These are phyloP conservation scores for Naegleria fowleri DNA, from an alignment of 208 protist species.

Conservation along the genomic window DNA sequence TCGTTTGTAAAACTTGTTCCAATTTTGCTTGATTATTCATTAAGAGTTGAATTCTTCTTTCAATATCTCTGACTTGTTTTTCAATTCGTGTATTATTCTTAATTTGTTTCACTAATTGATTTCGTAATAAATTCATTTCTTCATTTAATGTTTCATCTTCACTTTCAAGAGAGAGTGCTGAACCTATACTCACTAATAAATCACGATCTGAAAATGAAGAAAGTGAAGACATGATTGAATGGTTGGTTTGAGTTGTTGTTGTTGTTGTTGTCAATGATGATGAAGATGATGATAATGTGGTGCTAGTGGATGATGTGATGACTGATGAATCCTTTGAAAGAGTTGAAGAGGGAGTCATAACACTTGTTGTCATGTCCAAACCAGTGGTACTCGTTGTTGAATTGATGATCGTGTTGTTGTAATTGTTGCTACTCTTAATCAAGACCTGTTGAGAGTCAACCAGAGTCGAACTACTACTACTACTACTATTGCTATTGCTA, in stretches of 20 bases:
- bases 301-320: background rate
- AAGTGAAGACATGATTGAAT: too few relatives aligned
- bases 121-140: conserved; percentile 53
- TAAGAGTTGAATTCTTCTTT: conserved; percentile 58
- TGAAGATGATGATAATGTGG: too few relatives aligned
- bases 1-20: conserved; percentile 43
- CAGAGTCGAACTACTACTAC: too few relatives aligned
- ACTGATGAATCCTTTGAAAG: background rate
- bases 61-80: conserved; percentile 52
- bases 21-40: conserved; percentile 57
- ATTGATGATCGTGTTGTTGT: too few relatives aligned
- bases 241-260: too few relatives aligned
- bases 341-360: conserved; percentile 9
- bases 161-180: background rate
- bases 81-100: conserved; percentile 50
- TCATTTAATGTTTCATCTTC: background rate
- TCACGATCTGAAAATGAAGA: background rate
- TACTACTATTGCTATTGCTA: too few relatives aligned
- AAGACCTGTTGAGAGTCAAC: too few relatives aligned
- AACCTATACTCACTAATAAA: background rate
- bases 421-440: too few relatives aligned
- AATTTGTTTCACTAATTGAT: conserved; percentile 52
- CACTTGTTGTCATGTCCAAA: too few relatives aligned
- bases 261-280: too few relatives aligned
- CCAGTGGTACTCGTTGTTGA: too few relatives aligned